Evolutionary conservation across 1,284 basidiomycete genomes (phyloP).

Genomic region (Marasmius tenuissimus): DNA sequence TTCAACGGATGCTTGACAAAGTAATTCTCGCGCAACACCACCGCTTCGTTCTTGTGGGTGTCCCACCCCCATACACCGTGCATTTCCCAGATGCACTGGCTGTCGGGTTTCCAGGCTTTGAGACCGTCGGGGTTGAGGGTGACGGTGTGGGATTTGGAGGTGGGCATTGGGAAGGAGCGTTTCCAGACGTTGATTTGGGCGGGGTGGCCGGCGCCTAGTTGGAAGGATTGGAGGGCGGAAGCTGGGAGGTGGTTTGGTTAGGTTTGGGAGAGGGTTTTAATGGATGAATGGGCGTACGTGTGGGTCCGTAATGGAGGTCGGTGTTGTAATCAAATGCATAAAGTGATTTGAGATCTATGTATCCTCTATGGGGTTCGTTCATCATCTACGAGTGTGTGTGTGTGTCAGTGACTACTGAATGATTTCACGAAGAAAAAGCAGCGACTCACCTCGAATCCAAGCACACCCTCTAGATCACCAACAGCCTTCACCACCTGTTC

Average conservation of each 20-base stretch:
- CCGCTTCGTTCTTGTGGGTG: conserved; percentile 60
- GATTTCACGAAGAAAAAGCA: not conserved
- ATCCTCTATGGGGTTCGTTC: conserved; percentile 97
- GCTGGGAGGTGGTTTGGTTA: conserved; percentile 39
- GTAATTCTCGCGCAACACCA: conserved; percentile 85
- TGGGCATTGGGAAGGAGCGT: conserved; percentile 85
- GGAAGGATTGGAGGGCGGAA: conserved; percentile 82
- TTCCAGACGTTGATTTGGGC: conserved; percentile 74
- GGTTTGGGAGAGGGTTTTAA: not conserved
- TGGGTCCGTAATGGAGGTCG: conserved; percentile 85
- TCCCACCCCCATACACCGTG: conserved; percentile 97
- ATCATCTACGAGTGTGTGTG: conserved; percentile 61
- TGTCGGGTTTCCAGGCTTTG: conserved; percentile 70
- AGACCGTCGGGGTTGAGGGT: conserved; percentile 58
- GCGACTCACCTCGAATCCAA: conserved; percentile 82
- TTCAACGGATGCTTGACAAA: conserved; percentile 72
- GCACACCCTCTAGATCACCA: conserved; percentile 73
- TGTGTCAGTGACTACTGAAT: not conserved
- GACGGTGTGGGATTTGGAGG: conserved; percentile 55
- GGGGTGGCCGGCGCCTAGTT: conserved; percentile 78
- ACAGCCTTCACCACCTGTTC: conserved; percentile 69
- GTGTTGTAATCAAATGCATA: conserved; percentile 93
- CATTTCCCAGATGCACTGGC: conserved; percentile 86
- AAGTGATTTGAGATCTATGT: conserved; percentile 81
- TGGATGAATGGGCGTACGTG: conserved; percentile 53